Conservation (phyloP, 768 basidiomycete species). For the Sistotremastrum suecicum region DNA sequence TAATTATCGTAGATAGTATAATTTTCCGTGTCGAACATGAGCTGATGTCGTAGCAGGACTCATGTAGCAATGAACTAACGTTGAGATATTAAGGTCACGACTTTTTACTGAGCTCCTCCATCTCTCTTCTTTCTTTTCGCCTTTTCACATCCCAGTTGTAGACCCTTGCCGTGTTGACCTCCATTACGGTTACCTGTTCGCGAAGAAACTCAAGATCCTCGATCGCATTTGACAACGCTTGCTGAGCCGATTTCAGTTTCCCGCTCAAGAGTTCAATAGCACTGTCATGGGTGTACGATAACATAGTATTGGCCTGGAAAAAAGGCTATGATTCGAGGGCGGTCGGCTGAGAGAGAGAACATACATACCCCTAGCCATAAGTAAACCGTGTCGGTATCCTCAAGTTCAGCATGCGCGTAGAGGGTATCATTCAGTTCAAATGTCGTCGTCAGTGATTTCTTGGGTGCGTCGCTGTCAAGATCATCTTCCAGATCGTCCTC, state of each 20-base stretch:
- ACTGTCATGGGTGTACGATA: slow-evolving; percentile 75
- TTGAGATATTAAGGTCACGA: not conserved
- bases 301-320: slow-evolving; percentile 87
- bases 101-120: slow-evolving; percentile 15
- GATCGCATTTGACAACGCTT: slow-evolving; percentile 46
- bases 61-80: no score
- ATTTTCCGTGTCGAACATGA: no score
- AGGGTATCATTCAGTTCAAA: slow-evolving; percentile 96
- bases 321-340: not conserved
- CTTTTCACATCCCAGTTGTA: slow-evolving; percentile 95
- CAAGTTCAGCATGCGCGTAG: slow-evolving; percentile 80
- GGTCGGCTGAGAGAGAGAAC: not conserved
- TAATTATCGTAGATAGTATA: no score
- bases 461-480: slow-evolving; percentile 18
- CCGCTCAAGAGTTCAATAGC: slow-evolving; percentile 61
- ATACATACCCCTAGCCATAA: slow-evolving; percentile 86
- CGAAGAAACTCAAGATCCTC: slow-evolving; percentile 88
- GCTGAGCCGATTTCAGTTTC: slow-evolving; percentile 63
- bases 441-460: slow-evolving; percentile 58
- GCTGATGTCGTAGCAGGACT: no score
- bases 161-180: slow-evolving; percentile 85
- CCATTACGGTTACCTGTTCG: slow-evolving; percentile 95
- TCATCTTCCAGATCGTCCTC: slow-evolving; percentile 39
- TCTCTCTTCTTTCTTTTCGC: slow-evolving; percentile 42
- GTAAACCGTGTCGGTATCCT: slow-evolving; percentile 79